These are phyloP conservation scores for Eragrostis tef DNA, from an alignment of 202 grass and related monocot species.

Conservation along the genomic window DNA sequence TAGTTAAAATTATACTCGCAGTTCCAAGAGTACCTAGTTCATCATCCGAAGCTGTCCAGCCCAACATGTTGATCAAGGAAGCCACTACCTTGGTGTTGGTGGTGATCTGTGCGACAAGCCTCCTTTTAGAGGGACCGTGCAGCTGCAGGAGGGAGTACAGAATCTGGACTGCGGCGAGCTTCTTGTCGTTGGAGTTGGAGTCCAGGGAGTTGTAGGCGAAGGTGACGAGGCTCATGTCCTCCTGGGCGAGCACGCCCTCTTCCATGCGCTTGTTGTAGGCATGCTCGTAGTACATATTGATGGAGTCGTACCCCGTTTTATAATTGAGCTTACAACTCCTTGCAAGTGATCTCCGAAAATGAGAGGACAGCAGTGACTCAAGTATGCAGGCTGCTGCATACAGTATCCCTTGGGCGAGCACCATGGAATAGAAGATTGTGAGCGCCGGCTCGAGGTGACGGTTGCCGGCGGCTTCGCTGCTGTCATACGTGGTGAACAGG, in stretches of 20 bases:
- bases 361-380: neutral
- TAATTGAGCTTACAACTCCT: neutral
- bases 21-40: neutral
- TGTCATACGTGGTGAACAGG: neutral
- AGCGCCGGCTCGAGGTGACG: neutral
- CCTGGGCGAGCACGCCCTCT: conserved; percentile 8
- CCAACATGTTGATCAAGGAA: conserved; percentile 24
- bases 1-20: too few relatives aligned
- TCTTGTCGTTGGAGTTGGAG: neutral
- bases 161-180: neutral
- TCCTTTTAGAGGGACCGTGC: neutral
- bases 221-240: conserved; percentile 8
- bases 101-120: neutral
- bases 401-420: conserved; percentile 9
- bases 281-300: conserved; percentile 19
- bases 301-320: neutral
- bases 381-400: neutral
- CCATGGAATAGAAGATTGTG: conserved; percentile 15
- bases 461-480: neutral
- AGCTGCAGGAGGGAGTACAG: neutral
- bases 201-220: neutral
- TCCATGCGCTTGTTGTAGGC: conserved; percentile 13
- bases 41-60: neutral
- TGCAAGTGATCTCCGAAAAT: neutral
- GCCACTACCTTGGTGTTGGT: neutral